phyloP scores from a whole-genome alignment of 2,329 filamentous ascomycete genomes.

The Graphiopsis chlorocephala region DNA sequence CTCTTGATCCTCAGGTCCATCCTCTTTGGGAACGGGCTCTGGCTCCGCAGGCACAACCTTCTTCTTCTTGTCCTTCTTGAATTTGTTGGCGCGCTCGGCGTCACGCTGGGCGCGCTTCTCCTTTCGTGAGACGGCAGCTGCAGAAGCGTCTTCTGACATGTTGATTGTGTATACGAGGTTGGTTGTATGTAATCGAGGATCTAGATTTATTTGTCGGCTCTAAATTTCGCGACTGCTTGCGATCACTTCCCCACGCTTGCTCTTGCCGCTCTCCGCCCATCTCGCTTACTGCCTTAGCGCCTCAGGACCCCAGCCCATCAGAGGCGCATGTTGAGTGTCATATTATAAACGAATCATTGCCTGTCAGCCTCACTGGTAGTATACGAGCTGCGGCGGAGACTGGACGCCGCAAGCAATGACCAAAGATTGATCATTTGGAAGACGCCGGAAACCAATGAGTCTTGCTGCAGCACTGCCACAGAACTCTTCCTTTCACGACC shows the following conservation, averaged over 20 bases:
- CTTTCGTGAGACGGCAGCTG: slow-evolving; percentile 28
- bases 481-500: not conserved
- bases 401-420: not conserved
- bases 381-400: not conserved
- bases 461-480: not conserved
- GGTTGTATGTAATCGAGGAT: not conserved
- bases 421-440: not conserved
- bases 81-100: slow-evolving; percentile 33
- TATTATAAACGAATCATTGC: not conserved
- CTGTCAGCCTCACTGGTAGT: not conserved
- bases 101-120: slow-evolving; percentile 37
- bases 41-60: slow-evolving; percentile 26
- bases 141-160: slow-evolving; percentile 29
- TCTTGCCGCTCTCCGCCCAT: not conserved
- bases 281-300: slow-evolving; percentile 1
- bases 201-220: not conserved
- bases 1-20: slow-evolving; percentile 23
- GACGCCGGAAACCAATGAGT: not conserved
- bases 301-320: not conserved
- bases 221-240: slow-evolving; percentile 1
- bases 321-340: not conserved
- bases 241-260: not conserved
- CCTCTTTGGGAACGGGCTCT: slow-evolving; percentile 24
- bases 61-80: slow-evolving; percentile 31
- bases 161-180: not conserved